Evolutionary conservation across 75 land plant genomes (phyloP), one percentile per base, ranked within the genome.

Genomic region (Pinus taeda): DNA sequence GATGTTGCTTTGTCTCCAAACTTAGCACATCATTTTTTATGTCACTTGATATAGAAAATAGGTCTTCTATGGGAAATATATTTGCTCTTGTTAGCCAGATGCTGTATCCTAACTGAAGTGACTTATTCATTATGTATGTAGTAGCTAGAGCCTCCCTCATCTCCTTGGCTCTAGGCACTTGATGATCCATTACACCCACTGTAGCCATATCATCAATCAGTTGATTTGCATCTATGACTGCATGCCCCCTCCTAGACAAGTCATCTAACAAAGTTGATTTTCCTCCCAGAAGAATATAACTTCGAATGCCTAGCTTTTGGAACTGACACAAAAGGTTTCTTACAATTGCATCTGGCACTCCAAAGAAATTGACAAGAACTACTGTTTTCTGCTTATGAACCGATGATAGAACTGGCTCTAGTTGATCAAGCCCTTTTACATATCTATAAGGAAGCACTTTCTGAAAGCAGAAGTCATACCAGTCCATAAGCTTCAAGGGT

Each of bases 381-480:
- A 96, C 74, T 6, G 83, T 76, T 33, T 83, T 80, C 62, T 89
- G 75, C 75, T 75, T 79, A 71, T 88, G 83, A 75, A 90, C 61
- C n/a, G 92, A 79, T 12, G 75, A 60, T 56, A 94, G 82, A 71
- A 89, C 76, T 76, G 81, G 22, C 7, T 67, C 76, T 57, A 96
- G 85, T 59, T 90, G 90, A 60, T 78, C 60, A n/a, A 81, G 37
- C 70, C 78, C 86, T 53, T 62, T 85, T 11, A 88, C 86, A 78
- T 87, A 59, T 78, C 91, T 90, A 37, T 83, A 75, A n/a, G 80
- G 84, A 75, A 82, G 37, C 33, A 96, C 90, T 82, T 90, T 88
- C 67, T 84, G 85, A 83, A 96, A 96, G 84, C 99, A 96, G 81
- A 81, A 96, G 79, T 96, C 93, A 80, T 89, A 96, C 89, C 93